Evolutionary conservation across 169 alveolate species (phyloP), one percentile per base, ranked within the genome.

Genomic region (Besnoitia besnoiti): DNA sequence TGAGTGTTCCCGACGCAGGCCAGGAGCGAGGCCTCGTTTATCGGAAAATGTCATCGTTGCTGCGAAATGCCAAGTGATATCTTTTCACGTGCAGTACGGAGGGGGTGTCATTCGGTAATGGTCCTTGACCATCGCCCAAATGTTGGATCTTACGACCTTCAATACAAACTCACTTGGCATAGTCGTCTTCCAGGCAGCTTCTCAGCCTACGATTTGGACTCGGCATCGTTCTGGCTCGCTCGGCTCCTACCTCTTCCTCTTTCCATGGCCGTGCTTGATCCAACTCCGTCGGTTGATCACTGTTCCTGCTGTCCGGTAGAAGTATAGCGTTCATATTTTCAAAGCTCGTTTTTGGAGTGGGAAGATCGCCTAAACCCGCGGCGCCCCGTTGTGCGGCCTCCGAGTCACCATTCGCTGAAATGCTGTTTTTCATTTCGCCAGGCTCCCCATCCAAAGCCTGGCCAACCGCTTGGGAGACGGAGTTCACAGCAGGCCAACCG

Each of bases 341-440:
- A 27, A 35, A 77, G 61, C 40, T 77, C 87, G 87, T 77, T 37
- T 42, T 77, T 35, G 87, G 87, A 1, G 87, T 42, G n/a, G 82
- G 82, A 73, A 73, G 82, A 7, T 3, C 46, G 3, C 82, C 82
- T 24, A 51, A 24, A 51, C 67, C 24, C 24, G n/a, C 24, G 24
- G n/a, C 39, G 82, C 47, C 46, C 82, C 46, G 47, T 30, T 27
- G 14, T 73, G 2, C 16, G 24, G 46, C 46, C 47, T 37, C 47
- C 1, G 44, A 5, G 46, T n/a, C n/a, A 42, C 44, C 80, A 67
- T n/a, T 16, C 14, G n/a, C 47, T 3, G 12, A 5, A 21, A 16
- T 42, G 12, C 80, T 42, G 21, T n/a, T 67, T 19, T 24, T 67
- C 21, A 16, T n/a, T 16, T 42, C 80, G n/a, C n/a, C 44, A 1